Conservation (phyloP, 345 rosid genomes). For the Combretum micranthum region DNA sequence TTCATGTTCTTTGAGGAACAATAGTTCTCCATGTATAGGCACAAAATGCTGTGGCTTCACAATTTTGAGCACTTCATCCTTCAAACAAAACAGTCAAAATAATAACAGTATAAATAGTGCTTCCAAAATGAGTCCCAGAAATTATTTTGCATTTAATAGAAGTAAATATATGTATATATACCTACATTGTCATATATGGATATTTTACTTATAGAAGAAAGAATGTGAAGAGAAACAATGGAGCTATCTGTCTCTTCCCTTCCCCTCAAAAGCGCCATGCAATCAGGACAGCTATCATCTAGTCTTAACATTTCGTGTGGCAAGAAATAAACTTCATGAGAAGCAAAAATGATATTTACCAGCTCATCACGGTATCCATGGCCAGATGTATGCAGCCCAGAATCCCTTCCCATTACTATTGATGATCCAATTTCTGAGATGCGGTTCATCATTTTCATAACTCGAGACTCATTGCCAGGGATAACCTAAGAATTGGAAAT, state of each 20-base stretch:
- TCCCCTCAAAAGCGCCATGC: not conserved
- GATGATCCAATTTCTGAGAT: constrained; percentile 87
- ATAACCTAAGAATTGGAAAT: constrained; percentile 53
- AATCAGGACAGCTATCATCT: not conserved
- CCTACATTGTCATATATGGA: too few species aligned
- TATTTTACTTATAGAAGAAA: not conserved
- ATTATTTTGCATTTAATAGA: too few species aligned
- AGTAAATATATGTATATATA: too few species aligned
- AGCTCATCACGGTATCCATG: constrained; percentile 97
- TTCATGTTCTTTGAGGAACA: constrained; percentile 97
- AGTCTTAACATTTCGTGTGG: not conserved
- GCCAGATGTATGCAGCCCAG: constrained; percentile 89
- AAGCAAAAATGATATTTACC: constrained; percentile 31
- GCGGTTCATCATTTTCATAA: constrained; percentile 97
- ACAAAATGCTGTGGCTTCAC: constrained; percentile 98
- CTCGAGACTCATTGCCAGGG: constrained; percentile 97
- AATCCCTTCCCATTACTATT: constrained; percentile 83
- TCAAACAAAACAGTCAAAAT: constrained; percentile 15
- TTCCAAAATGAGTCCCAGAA: not conserved
- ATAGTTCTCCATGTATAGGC: constrained; percentile 94
- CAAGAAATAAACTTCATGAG: not conserved
- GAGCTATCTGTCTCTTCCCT: too few species aligned
- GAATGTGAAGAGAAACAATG: not conserved
- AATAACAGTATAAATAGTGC: not conserved
- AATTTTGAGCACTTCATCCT: constrained; percentile 95